phyloP scores from a whole-genome alignment of 768 basidiomycete species.

The Pseudohyphozyma bogoriensis region DNA sequence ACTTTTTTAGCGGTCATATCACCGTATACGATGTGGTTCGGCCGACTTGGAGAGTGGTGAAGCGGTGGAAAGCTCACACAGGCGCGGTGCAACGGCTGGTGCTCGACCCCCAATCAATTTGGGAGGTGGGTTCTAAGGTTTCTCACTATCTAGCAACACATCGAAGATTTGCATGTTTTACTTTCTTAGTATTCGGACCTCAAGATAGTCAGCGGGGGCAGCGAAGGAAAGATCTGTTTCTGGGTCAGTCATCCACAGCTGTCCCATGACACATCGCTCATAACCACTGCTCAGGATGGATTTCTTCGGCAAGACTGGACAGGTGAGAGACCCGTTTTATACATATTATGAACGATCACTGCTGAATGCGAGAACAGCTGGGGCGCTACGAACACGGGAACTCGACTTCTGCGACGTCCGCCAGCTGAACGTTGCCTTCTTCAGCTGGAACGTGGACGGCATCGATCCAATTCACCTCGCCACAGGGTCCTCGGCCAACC shows the following conservation, averaged over 20 bases:
- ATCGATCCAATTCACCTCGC: slow-evolving; percentile 64
- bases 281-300: slow-evolving; percentile 5
- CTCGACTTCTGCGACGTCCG: slow-evolving; percentile 65
- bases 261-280: neutral
- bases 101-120: slow-evolving; percentile 64
- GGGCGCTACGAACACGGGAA: slow-evolving; percentile 61
- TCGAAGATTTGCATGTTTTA: slow-evolving; percentile 42
- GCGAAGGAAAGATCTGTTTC: slow-evolving; percentile 59
- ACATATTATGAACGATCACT: no score
- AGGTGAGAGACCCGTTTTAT: neutral
- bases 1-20: slow-evolving; percentile 58
- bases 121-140: slow-evolving; percentile 44
- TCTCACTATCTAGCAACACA: slow-evolving; percentile 9
- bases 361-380: slow-evolving; percentile 45
- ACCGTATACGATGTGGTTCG: slow-evolving; percentile 58
- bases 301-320: slow-evolving; percentile 15
- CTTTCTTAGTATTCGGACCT: no score
- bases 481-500: slow-evolving; percentile 46
- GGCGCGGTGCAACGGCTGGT: slow-evolving; percentile 50
- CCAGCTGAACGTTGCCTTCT: slow-evolving; percentile 61
- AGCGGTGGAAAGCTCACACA: slow-evolving; percentile 72
- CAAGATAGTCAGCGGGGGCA: slow-evolving; percentile 66
- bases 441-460: slow-evolving; percentile 79
- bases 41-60: slow-evolving; percentile 77
- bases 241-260: slow-evolving; percentile 71